These are phyloP conservation scores for Globisporangium carolinianum DNA, from an alignment of 352 stramenopile genomes.

Conservation along the genomic window DNA sequence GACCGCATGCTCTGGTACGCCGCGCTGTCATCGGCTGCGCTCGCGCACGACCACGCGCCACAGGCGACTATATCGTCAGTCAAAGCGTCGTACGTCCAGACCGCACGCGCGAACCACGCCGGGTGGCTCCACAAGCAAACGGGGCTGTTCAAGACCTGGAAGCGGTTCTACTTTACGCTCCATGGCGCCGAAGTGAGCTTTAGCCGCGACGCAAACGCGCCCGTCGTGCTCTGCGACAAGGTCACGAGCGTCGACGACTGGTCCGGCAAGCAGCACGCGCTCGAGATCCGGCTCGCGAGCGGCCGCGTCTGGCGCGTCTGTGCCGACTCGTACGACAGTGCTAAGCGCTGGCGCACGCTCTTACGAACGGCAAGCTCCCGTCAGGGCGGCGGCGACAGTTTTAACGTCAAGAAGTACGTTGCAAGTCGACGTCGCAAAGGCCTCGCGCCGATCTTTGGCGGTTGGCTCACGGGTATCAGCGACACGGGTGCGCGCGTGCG, in stretches of 20 bases:
- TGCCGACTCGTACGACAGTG: constrained; percentile 70
- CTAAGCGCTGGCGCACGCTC: constrained; percentile 68
- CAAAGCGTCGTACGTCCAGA: constrained; percentile 76
- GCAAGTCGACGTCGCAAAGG: constrained; percentile 60
- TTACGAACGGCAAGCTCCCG: constrained; percentile 23
- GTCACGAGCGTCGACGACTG: constrained; percentile 57
- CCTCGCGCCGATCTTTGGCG: constrained; percentile 58
- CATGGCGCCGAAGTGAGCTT: constrained; percentile 69
- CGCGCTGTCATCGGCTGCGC: constrained; percentile 53
- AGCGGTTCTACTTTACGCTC: constrained; percentile 75
- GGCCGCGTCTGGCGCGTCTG: constrained; percentile 63
- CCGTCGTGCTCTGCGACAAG: constrained; percentile 50
- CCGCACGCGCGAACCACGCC: constrained; percentile 59
- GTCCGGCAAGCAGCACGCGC: constrained; percentile 58
- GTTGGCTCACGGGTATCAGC: constrained; percentile 65
- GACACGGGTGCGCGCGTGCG: constrained; percentile 32
- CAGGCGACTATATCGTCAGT: constrained; percentile 30
- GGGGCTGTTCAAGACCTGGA: constrained; percentile 78
- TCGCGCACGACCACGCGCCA: constrained; percentile 30
- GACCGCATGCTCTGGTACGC: constrained; percentile 82
- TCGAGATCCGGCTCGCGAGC: constrained; percentile 61
- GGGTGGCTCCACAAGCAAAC: constrained; percentile 76
- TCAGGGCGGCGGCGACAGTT: constrained; percentile 36
- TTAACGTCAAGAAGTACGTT: constrained; percentile 68
- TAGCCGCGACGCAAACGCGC: constrained; percentile 66